Evolutionary conservation across 805 yeast species (phyloP), one percentile per base, ranked within the genome.

Genomic region (Saturnispora sanitii): DNA sequence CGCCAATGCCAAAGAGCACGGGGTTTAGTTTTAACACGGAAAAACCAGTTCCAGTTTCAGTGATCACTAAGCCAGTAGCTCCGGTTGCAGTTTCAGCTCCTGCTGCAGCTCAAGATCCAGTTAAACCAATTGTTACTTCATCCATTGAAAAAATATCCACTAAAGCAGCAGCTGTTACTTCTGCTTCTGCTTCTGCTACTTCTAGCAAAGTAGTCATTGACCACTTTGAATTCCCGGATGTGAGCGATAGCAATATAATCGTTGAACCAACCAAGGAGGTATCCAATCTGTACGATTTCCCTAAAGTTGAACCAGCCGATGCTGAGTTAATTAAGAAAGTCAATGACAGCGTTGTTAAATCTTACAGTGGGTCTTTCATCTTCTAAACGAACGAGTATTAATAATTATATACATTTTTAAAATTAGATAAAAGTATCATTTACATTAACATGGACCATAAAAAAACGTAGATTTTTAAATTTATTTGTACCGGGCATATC

Each of bases 141-240:
- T 12, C n/a, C n/a, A n/a, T n/a, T n/a, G 25, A 26, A 18, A 35
- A 18, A 35, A 26, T 18, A 18, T 11, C 18, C 2, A 28, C 9
- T 29, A 6, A 4, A 15, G 8, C 17, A 29, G 6, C 7, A 7
- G 33, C 7, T 15, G 20, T 6, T 6, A 15, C 9, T n/a, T 9
- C 4, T 16, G 20, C 9, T 16, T 9, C 6, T 6, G 18, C 4
- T 9, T 9, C 7, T 9, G 15, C 7, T 6, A 15, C 15, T 13
- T 22, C n/a, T 4, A 33, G 13, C 9, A 36, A 28, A 16, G 42
- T 33, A 28, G 3, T 21, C 8, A 37, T 40, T 29, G 38, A 43
- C 8, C 32, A 38, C 23, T 40, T 39, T 21, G 37, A 27, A 21
- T 43, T 43, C 17, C 46, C 43, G 4, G 43, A 36, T 35, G 46